Conservation (phyloP, 768 basidiomycete species). For the Suillus alpinus region DNA sequence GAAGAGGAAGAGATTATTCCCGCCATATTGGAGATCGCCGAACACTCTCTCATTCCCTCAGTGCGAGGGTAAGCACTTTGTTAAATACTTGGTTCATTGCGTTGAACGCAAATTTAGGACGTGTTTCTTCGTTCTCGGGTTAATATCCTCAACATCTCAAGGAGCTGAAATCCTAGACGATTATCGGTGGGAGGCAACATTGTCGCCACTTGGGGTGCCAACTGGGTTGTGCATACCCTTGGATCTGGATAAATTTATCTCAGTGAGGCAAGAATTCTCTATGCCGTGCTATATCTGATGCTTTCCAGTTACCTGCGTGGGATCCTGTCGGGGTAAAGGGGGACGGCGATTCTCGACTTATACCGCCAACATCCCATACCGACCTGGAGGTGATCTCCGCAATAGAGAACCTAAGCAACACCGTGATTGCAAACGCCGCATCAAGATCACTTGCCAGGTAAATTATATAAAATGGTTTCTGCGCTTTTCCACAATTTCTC, state of each 20-base stretch:
- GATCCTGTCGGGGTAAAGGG: constrained; percentile 31
- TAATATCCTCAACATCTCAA: constrained; percentile 87
- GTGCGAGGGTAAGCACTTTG: constrained; percentile 77
- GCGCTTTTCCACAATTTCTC: constrained; percentile 2
- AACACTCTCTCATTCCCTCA: constrained; percentile 84
- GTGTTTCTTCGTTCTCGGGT: constrained; percentile 91
- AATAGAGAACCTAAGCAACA: constrained; percentile 92
- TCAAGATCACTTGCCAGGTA: constrained; percentile 87
- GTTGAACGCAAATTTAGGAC: constrained; percentile 54
- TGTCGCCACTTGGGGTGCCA: constrained; percentile 79
- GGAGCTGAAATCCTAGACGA: constrained; percentile 94
- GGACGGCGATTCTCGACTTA: constrained; percentile 45
- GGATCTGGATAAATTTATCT: constrained; percentile 78
- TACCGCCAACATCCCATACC: constrained; percentile 61
- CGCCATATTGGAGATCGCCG: constrained; percentile 86
- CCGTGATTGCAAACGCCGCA: constrained; percentile 92
- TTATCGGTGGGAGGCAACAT: constrained; percentile 88
- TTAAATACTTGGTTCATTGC: background rate
- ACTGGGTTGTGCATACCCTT: constrained; percentile 90
- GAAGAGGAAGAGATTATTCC: constrained; percentile 96
- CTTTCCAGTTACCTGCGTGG: constrained; percentile 72
- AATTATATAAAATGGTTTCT: constrained; percentile 14
- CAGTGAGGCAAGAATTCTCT: constrained; percentile 46
- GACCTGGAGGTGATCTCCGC: constrained; percentile 86
- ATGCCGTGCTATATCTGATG: constrained; percentile 5